A percentile compares a stretch with the other conserved stretches of the same genome.
phyloP scores from a whole-genome alignment of 31 red algal genomes.

The Odonthalia washingtoniensis region DNA sequence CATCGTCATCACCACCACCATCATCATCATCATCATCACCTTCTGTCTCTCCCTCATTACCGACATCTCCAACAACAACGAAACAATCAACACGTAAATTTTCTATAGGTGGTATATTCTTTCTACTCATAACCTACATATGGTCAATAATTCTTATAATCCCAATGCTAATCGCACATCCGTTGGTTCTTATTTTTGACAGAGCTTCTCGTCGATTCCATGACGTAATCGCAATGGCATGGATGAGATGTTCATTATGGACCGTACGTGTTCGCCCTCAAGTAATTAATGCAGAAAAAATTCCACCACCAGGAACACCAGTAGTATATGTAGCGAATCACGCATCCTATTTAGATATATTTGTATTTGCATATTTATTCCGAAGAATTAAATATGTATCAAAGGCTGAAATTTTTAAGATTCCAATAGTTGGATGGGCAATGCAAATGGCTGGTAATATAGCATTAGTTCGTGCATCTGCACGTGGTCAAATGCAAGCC shows the following conservation, averaged over 20 bases:
- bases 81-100: constrained; percentile 28
- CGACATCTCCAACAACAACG: too few species aligned
- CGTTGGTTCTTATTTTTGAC: constrained; percentile 69
- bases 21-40: too few species aligned
- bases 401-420: constrained; percentile 90
- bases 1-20: too few species aligned
- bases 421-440: constrained; percentile 96
- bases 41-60: too few species aligned
- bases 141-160: constrained; percentile 85
- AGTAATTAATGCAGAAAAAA: constrained; percentile 64
- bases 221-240: constrained; percentile 78
- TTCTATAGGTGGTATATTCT: constrained; percentile 71
- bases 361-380: constrained; percentile 74
- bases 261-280: constrained; percentile 58
- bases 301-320: constrained; percentile 51
- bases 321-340: constrained; percentile 97
- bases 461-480: constrained; percentile 68
- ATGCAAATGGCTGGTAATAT: constrained; percentile 94
- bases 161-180: constrained; percentile 75
- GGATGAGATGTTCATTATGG: constrained; percentile 77
- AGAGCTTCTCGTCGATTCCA: constrained; percentile 67
- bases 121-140: constrained; percentile 69
- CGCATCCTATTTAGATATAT: constrained; percentile 91
- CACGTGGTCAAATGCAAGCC: constrained; percentile 74
- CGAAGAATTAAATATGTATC: constrained; percentile 88